Evolutionary conservation across 129 eudicot species (phyloP).

Genomic region (Rutidosis leptorrhynchoides): DNA sequence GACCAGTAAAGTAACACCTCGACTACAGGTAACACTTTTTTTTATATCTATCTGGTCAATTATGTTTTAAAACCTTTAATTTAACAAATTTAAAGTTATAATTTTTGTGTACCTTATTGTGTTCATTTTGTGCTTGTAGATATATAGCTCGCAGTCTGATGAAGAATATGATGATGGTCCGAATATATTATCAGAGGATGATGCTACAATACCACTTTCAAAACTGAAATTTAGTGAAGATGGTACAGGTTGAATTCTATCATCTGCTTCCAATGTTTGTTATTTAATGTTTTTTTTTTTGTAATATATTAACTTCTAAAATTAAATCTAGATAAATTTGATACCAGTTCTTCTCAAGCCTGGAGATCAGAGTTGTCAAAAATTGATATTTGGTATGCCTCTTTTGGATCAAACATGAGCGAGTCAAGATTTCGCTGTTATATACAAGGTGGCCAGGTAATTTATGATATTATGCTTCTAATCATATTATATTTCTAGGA

Average conservation of each 20-base stretch:
- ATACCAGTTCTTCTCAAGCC: conserved; percentile 31
- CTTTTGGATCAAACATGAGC: conserved; percentile 95
- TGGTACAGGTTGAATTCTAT: background rate
- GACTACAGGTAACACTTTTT: no score
- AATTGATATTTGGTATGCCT: conserved; percentile 84
- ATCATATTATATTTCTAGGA: background rate
- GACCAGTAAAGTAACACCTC: conserved; percentile 35
- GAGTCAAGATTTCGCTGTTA: conserved; percentile 75
- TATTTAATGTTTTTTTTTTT: background rate
- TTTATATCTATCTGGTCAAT: no score
- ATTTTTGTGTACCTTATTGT: background rate
- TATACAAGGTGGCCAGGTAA: conserved; percentile 97
- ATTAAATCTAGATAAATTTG: background rate
- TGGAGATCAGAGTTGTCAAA: conserved; percentile 85
- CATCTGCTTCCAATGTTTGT: background rate
- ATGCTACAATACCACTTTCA: conserved; percentile 56
- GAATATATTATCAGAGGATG: conserved; percentile 32
- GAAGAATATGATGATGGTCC: background rate
- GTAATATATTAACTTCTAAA: background rate
- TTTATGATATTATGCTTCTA: no score
- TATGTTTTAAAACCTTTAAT: no score
- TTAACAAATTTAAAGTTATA: no score
- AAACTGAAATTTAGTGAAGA: conserved; percentile 55
- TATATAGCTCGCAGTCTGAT: background rate
- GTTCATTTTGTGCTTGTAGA: background rate